Percentiles rank a stretch among this genome's conserved stretches.
phyloP scores from a whole-genome alignment of 176 grass and related monocot species.

The Oryza brachyantha region DNA sequence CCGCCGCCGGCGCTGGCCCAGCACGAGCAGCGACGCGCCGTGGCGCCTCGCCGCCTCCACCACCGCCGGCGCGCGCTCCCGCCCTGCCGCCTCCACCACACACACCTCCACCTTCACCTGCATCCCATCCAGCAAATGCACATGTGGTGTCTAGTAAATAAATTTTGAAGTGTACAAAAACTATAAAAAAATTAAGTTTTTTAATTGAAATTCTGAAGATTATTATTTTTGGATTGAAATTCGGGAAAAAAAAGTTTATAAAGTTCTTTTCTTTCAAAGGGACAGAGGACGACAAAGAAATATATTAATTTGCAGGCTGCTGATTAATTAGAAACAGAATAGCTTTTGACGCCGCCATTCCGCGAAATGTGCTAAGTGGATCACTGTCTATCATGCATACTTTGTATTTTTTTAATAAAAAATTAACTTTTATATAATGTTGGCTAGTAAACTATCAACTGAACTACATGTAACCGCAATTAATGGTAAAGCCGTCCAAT shows the following conservation, averaged over 20 bases:
- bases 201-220: background rate
- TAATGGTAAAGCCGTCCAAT: background rate
- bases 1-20: conserved; percentile 49
- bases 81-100: conserved; percentile 38
- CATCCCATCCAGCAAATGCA: too few relatives aligned
- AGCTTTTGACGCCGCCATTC: background rate
- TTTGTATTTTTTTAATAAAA: background rate
- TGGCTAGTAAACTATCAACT: background rate
- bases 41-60: conserved; percentile 61
- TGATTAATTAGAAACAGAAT: background rate
- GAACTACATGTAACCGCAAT: background rate
- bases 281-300: background rate
- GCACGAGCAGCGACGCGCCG: conserved; percentile 55
- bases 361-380: conserved; percentile 10
- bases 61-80: conserved; percentile 53
- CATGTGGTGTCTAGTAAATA: too few relatives aligned
- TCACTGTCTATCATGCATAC: background rate
- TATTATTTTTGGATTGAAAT: background rate
- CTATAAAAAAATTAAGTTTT: background rate
- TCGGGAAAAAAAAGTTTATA: background rate
- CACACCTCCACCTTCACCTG: conserved; percentile 57
- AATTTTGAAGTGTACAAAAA: background rate
- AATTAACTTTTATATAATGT: background rate
- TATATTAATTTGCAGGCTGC: background rate
- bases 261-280: background rate